A percentile compares a stretch with the other conserved stretches of the same genome.
Evolutionary conservation across 148 eudicot genomes (phyloP).

Genomic region (Rhododendron kiyosumense): DNA sequence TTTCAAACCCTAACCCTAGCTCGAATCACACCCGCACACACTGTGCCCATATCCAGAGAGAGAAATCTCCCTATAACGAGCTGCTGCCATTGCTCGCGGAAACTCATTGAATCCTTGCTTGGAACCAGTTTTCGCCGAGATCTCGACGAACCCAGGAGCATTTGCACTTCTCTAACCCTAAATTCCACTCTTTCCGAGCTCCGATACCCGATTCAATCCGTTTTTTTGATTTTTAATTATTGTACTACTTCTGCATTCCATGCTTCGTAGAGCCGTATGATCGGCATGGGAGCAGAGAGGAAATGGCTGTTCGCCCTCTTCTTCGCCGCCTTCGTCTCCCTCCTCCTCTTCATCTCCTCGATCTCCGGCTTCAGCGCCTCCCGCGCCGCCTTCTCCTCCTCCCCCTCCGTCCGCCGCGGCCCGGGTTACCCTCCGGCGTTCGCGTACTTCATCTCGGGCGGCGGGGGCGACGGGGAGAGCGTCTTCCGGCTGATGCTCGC

Average conservation of each 20-base stretch:
- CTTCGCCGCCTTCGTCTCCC: conserved; percentile 54
- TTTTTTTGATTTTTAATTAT: not conserved
- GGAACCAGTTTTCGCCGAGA: not conserved
- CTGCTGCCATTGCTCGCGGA: not conserved
- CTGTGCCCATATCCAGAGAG: not conserved
- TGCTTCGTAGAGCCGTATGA: conserved; percentile 9
- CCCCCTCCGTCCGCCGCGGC: conserved; percentile 39
- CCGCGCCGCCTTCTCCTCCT: conserved; percentile 25
- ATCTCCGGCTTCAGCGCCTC: conserved; percentile 51
- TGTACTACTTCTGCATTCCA: not conserved
- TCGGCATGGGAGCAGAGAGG: conserved; percentile 76
- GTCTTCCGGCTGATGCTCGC: conserved; percentile 59
- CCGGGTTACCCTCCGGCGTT: conserved; percentile 67
- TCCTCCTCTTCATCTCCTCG: conserved; percentile 50
- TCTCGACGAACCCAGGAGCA: not conserved
- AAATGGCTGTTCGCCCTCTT: conserved; percentile 76
- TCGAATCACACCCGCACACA: not conserved
- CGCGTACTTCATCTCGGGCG: conserved; percentile 73
- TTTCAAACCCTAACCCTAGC: conserved; percentile 10
- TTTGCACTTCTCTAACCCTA: not conserved
- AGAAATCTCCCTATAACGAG: not conserved
- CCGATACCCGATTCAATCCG: not conserved
- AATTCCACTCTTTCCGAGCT: not conserved
- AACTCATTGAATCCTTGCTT: not conserved
- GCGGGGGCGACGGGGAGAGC: conserved; percentile 51